Base-by-base conservation (phyloP, 2,329 filamentous ascomycete species). In the Fusarium brevicatenulatum region DNA sequence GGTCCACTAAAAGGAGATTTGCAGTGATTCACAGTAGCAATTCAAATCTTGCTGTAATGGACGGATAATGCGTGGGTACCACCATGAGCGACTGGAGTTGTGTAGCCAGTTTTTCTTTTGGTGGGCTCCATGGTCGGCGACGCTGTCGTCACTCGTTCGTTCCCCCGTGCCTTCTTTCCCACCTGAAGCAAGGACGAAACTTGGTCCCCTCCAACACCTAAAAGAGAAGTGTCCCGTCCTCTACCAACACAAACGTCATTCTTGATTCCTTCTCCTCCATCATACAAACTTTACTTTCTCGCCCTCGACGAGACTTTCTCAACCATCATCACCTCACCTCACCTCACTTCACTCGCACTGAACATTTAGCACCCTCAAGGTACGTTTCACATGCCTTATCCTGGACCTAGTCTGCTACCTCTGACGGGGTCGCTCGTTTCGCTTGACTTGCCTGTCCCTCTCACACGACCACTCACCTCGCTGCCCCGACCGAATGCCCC, bases 401-500 rank as follows among this genome's bases (percentile, higher is more conserved):
- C 59, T 61, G 59, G 68, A 68, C 61, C 58, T 65, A 59, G 60
- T 59, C 53, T 36, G 63, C 57, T 62, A 50, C 63, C 55, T 62
- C 58, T 58, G 52, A 71, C 57, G 66, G 72, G 71, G 58, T 62
- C 66, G 43, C 70, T 77, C 65, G 69, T 74, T 70, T 76, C 74
- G 73, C 73, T 73, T 72, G 67, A 66, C 55, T 77, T 70, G 70
- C 74, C 72, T 46, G 64, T 75, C 71, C 64, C 75, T 75, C 71
- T 71, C 70, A 64, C 72, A 74, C 72, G 68, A 70, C 71, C 66
- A 57, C 55, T 63, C 56, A 67, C 63, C 58, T 69, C 50, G 52
- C 43, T 64, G 46, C 59, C 56, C 32, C 66, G 44, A 68, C 65
- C 47, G 28, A 72, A 68, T 59, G 63, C 75, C 75, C 75, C 75